Percentiles rank a stretch among this genome's conserved stretches.
Conservation (phyloP, 176 grass and related monocot species). For the Cocos nucifera region DNA sequence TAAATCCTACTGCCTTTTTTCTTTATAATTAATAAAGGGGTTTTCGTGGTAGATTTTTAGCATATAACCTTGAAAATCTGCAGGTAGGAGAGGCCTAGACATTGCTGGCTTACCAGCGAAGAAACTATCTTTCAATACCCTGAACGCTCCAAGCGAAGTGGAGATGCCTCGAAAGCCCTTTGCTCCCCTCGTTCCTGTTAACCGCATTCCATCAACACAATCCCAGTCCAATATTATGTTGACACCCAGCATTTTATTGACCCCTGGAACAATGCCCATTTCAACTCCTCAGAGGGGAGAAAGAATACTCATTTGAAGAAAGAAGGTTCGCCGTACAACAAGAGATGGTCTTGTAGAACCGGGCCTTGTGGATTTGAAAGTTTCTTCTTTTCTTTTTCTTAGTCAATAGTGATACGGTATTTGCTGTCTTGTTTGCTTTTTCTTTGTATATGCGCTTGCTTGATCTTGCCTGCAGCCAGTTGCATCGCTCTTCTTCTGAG, state of each 20-base stretch:
- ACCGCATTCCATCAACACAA: constrained; percentile 12
- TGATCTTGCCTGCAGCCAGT: too few relatives aligned
- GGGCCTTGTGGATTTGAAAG: too few relatives aligned
- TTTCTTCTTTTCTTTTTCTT: too few relatives aligned
- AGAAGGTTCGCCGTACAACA: constrained; percentile 35
- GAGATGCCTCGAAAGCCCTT: constrained; percentile 51
- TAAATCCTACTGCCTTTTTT: too few relatives aligned
- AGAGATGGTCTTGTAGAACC: neutral
- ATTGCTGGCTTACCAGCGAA: constrained; percentile 28
- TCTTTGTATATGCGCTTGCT: too few relatives aligned
- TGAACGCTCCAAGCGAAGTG: constrained; percentile 21
- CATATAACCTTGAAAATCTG: neutral
- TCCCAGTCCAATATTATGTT: too few relatives aligned
- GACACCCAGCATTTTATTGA: neutral
- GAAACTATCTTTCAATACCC: constrained; percentile 52
- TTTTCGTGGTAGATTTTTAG: too few relatives aligned
- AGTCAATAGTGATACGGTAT: too few relatives aligned
- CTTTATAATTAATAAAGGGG: too few relatives aligned
- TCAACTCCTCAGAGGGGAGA: constrained; percentile 16
- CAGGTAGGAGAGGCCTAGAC: constrained; percentile 41
- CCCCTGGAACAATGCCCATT: constrained; percentile 14
- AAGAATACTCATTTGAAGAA: constrained; percentile 59
- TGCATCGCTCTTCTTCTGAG: too few relatives aligned
- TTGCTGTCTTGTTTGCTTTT: too few relatives aligned
- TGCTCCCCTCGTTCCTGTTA: constrained; percentile 23